These are phyloP conservation scores for Venturia nashicola DNA, from an alignment of 2,329 filamentous ascomycete genomes.

Conservation along the genomic window DNA sequence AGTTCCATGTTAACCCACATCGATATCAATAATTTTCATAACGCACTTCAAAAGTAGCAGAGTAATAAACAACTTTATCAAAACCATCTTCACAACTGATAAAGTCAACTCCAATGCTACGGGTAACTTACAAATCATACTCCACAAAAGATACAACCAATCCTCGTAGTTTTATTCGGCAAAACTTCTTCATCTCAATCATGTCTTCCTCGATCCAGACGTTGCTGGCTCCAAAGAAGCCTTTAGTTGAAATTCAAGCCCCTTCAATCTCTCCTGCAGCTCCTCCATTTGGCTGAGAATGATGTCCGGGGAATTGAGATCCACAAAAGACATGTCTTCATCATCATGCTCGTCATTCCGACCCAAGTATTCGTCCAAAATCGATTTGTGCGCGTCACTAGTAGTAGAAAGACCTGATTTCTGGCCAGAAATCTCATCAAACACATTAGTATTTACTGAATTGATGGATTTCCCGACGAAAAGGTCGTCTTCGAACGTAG, in stretches of 20 bases:
- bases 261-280: neutral
- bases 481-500: no score
- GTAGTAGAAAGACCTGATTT: neutral
- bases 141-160: no score
- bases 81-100: no score
- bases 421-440: neutral
- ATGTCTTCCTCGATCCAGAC: neutral
- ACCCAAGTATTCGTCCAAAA: neutral
- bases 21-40: no score
- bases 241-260: neutral
- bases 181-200: neutral
- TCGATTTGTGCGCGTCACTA: neutral
- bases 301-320: neutral
- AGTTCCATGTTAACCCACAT: no score
- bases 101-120: no score
- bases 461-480: no score
- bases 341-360: neutral
- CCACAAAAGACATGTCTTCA: neutral
- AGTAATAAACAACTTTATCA: no score
- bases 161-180: no score
- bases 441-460: neutral
- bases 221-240: neutral
- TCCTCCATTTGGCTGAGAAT: neutral
- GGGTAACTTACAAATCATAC: no score
- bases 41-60: no score